These are phyloP conservation scores for Aspergillus homomorphus DNA, from an alignment of 495 filamentous ascomycete genomes.

Conservation along the genomic window DNA sequence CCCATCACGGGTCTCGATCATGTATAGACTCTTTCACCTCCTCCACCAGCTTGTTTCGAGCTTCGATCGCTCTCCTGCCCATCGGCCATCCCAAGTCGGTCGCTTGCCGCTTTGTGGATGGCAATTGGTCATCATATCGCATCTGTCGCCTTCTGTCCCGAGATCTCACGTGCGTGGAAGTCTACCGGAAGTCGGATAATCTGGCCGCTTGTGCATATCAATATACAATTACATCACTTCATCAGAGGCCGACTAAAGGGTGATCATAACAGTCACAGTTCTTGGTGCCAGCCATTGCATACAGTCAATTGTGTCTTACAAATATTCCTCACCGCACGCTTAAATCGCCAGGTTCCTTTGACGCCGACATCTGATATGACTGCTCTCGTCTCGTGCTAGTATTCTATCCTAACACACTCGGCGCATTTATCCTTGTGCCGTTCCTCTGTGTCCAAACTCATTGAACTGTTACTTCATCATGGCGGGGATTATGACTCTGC, in stretches of 20 bases:
- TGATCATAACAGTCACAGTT: not conserved
- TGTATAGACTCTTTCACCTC: not conserved
- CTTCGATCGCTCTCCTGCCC: not conserved
- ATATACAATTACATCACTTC: not conserved
- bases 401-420: not conserved
- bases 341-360: not conserved
- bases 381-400: not conserved
- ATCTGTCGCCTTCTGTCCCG: not conserved
- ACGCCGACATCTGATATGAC: not conserved
- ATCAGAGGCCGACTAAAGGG: not conserved
- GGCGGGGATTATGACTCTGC: slow-evolving; percentile 8
- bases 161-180: slow-evolving; percentile 2
- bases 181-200: slow-evolving; percentile 6
- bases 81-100: not conserved
- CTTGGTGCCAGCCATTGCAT: not conserved
- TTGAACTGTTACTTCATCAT: slow-evolving; percentile 7
- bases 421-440: not conserved
- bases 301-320: not conserved
- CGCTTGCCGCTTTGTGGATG: not conserved
- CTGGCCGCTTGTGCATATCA: not conserved
- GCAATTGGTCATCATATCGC: not conserved
- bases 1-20: not conserved
- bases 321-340: not conserved
- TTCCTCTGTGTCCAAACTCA: not conserved
- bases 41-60: not conserved